A percentile compares a stretch with the other conserved stretches of the same genome.
These are phyloP conservation scores for Diaporthe citriasiana DNA, from an alignment of 2,329 filamentous ascomycete genomes.

Conservation along the genomic window DNA sequence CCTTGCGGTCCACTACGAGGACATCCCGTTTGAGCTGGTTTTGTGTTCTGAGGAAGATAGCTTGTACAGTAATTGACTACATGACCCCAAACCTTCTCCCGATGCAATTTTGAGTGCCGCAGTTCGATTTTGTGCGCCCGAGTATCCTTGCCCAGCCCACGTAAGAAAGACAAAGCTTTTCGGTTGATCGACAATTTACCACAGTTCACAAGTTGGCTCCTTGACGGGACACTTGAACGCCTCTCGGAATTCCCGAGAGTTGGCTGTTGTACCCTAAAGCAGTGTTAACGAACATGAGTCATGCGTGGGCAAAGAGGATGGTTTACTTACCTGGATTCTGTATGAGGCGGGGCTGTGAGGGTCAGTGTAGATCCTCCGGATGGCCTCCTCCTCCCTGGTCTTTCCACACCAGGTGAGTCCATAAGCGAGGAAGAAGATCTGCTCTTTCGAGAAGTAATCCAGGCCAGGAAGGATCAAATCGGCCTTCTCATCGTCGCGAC, in stretches of 20 bases:
- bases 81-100: neutral
- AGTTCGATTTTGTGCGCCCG: neutral
- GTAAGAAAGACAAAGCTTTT: neutral
- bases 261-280: conserved; percentile 66
- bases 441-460: conserved; percentile 73
- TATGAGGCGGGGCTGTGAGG: conserved; percentile 75
- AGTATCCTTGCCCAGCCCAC: neutral
- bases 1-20: neutral
- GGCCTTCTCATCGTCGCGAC: conserved; percentile 64
- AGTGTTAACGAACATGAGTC: neutral
- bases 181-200: conserved; percentile 59
- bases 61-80: conserved; percentile 32
- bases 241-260: conserved; percentile 76
- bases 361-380: conserved; percentile 72
- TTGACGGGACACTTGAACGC: conserved; percentile 76
- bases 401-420: conserved; percentile 78
- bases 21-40: conserved; percentile 1
- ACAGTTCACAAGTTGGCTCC: conserved; percentile 78
- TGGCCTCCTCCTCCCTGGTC: conserved; percentile 69
- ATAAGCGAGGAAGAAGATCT: conserved; percentile 78
- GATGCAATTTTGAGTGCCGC: neutral
- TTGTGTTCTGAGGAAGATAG: conserved; percentile 15
- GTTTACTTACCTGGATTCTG: conserved; percentile 64
- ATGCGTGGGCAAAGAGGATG: neutral
- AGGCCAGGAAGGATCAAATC: conserved; percentile 72